Conservation (phyloP, 495 filamentous ascomycete species). For the Arthonia radiata region DNA sequence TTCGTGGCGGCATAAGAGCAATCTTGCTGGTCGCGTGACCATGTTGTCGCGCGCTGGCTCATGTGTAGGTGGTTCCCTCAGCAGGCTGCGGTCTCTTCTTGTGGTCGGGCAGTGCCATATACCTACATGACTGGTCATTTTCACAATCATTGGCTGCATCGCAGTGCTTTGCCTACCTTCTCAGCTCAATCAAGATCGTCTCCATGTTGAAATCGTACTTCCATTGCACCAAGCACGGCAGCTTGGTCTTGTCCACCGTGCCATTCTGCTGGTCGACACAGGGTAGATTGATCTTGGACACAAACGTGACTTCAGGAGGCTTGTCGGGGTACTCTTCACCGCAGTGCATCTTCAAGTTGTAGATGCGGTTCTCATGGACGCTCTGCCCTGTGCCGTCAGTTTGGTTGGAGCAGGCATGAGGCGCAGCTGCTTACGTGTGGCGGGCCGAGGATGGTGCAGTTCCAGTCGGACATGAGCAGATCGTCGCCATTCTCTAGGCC, state of each 20-base stretch:
- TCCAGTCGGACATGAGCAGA: conserved; percentile 95
- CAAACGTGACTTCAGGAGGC: conserved; percentile 72
- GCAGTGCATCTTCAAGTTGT: conserved; percentile 93
- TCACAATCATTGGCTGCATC: background rate
- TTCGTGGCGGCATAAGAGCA: no score
- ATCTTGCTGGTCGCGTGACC: no score
- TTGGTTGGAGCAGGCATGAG: no score
- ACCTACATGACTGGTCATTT: conserved; percentile 25
- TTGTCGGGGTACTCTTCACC: conserved; percentile 69
- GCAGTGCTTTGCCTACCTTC: conserved; percentile 27
- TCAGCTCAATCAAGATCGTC: conserved; percentile 70
- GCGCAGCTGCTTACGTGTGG: conserved; percentile 56
- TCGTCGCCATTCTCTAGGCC: conserved; percentile 88
- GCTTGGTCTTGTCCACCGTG: conserved; percentile 58
- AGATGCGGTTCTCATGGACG: conserved; percentile 93
- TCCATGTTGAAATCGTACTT: conserved; percentile 79
- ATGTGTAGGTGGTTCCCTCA: conserved; percentile 53
- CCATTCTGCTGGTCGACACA: conserved; percentile 64
- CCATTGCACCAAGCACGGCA: conserved; percentile 72
- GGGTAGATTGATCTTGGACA: conserved; percentile 82
- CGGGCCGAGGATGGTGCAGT: conserved; percentile 86
- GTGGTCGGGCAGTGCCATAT: conserved; percentile 79
- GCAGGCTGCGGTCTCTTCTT: conserved; percentile 90
- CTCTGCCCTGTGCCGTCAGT: conserved; percentile 27
- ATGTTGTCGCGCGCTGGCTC: no score